Evolutionary conservation across 352 stramenopile genomes (phyloP), one percentile per base, ranked within the genome.

Genomic region (Pythium monospermum): DNA sequence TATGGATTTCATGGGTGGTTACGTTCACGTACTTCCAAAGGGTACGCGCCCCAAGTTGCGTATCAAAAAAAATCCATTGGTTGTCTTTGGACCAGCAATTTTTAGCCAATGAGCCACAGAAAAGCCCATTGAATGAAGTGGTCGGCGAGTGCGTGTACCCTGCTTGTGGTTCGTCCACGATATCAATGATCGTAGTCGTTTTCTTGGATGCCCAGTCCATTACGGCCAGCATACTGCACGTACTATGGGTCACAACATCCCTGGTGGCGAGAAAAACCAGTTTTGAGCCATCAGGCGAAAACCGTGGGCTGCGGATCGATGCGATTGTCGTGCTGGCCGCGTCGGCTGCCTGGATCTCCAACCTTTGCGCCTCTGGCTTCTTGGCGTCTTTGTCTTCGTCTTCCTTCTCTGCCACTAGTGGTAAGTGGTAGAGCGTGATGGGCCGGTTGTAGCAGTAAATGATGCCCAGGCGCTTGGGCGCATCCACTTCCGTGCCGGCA

Each of bases 391-490:
- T 42, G 8, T 18, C 39, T n/a, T 50, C 37, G 21, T 27, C 32
- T 8, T 6, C 30, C 7, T 48, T 31, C 4, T 74, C 47, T 1
- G 52, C 33, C 22, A 65, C 37, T 15, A 88, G 30, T 6, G 61
- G 51, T 2, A 81, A 53, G 27, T 76, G 64, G 46, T 91, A 92
- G 2, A 95, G 51, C 18, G 64, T 57, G 45, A 79, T 85, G 0
- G 76, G 76, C 11, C 85, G 73, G 54, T 94, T 92, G 66, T 85
- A 92, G 64, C 83, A 95, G 67, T 93, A 92, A 49, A 94, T 84
- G 41, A 95, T 75, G 6, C 85, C 85, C 8, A 93, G 53, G 19
- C 75, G 64, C 40, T 81, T 84, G 16, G 75, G 71, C 23, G 56
- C 65, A 33, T 80, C 59, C 19, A 69, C 85, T 45, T 74, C 66